These are phyloP conservation scores for Cyberlindnera veronae DNA, from an alignment of 805 yeast genomes.

Conservation along the genomic window DNA sequence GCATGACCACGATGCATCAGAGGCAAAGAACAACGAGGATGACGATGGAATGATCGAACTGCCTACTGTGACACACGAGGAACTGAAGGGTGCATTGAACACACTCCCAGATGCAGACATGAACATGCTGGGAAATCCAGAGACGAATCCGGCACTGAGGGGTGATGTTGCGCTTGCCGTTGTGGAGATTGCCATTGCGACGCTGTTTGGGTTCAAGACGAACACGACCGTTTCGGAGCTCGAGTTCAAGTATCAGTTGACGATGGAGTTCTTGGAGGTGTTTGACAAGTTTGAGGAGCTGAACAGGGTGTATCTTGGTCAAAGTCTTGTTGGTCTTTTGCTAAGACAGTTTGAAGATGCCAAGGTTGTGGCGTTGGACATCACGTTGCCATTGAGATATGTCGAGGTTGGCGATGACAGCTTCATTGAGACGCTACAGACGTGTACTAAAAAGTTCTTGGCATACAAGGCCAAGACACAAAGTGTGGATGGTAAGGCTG, in stretches of 20 bases:
- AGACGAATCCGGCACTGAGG: slow-evolving; percentile 71
- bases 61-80: slow-evolving; percentile 49
- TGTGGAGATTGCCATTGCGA: slow-evolving; percentile 60
- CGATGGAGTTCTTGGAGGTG: slow-evolving; percentile 47
- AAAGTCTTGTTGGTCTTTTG: slow-evolving; percentile 58
- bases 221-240: slow-evolving; percentile 20
- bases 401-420: slow-evolving; percentile 34
- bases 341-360: slow-evolving; percentile 42
- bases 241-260: slow-evolving; percentile 37
- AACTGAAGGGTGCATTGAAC: slow-evolving; percentile 58
- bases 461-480: slow-evolving; percentile 50
- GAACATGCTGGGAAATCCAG: slow-evolving; percentile 81
- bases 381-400: slow-evolving; percentile 66
- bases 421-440: slow-evolving; percentile 61
- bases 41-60: slow-evolving; percentile 38
- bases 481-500: slow-evolving; percentile 29
- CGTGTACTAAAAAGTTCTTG: slow-evolving; percentile 65
- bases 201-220: slow-evolving; percentile 29
- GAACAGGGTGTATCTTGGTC: slow-evolving; percentile 62
- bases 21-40: slow-evolving; percentile 26
- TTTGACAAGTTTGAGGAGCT: slow-evolving; percentile 68
- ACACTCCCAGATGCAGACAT: slow-evolving; percentile 84
- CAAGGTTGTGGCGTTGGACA: slow-evolving; percentile 44
- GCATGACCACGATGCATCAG: slow-evolving; percentile 38
- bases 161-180: slow-evolving; percentile 73